These are phyloP conservation scores for Naganishia friedmannii DNA, from an alignment of 768 basidiomycete species.

Conservation along the genomic window DNA sequence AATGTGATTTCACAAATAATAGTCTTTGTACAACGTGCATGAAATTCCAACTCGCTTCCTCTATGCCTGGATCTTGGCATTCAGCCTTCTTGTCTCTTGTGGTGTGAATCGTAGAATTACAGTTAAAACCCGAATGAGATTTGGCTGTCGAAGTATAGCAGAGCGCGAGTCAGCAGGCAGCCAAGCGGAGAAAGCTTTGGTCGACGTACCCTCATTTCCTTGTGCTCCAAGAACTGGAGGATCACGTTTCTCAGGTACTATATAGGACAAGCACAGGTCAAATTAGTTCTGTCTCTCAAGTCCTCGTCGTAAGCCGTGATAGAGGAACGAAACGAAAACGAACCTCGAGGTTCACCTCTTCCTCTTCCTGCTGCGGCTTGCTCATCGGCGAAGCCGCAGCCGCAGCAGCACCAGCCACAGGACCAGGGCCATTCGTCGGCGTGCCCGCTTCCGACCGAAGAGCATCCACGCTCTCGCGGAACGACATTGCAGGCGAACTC, in stretches of 20 bases:
- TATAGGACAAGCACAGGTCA: neutral
- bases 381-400: neutral
- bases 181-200: neutral
- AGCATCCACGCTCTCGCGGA: conserved; percentile 33
- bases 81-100: conserved; percentile 81
- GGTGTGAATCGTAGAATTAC: conserved; percentile 93
- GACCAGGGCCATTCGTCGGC: neutral
- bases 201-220: conserved; percentile 89
- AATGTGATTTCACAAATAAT: too few relatives aligned
- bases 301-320: neutral
- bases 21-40: neutral
- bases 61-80: conserved; percentile 67
- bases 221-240: conserved; percentile 94
- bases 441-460: neutral
- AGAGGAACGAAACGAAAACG: conserved; percentile 32
- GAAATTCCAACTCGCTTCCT: neutral
- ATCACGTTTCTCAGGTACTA: conserved; percentile 89
- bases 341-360: conserved; percentile 84
- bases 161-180: neutral
- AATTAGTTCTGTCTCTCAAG: neutral
- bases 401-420: neutral
- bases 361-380: conserved; percentile 60
- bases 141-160: conserved; percentile 60
- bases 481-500: conserved; percentile 21
- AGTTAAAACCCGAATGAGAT: conserved; percentile 83